phyloP scores from a whole-genome alignment of 2,329 filamentous ascomycete species.

The Microascus cirrosus region DNA sequence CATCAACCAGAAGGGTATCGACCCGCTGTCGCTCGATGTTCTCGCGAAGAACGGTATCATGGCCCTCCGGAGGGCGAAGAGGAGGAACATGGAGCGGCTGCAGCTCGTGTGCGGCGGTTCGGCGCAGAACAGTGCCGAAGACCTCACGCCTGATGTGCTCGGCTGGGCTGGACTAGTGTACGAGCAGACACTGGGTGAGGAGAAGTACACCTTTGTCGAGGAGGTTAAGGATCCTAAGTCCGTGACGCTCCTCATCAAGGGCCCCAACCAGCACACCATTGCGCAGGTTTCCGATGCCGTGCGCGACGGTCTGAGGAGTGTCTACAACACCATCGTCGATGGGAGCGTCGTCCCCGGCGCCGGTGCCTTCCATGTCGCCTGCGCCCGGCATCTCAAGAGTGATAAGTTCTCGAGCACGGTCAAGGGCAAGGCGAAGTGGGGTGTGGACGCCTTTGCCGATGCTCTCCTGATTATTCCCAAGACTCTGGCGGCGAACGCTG shows the following conservation, averaged over 20 bases:
- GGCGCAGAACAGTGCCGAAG: conserved; percentile 93
- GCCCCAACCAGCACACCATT: conserved; percentile 93
- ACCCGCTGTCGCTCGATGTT: conserved; percentile 89
- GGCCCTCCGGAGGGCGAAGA: conserved; percentile 86
- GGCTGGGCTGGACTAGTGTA: conserved; percentile 96
- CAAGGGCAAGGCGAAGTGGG: conserved; percentile 97
- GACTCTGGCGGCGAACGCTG: conserved; percentile 89
- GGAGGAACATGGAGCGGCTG: conserved; percentile 97
- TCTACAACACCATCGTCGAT: conserved; percentile 99
- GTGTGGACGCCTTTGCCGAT: conserved; percentile 89
- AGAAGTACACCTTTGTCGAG: conserved; percentile 98
- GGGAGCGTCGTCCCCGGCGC: conserved; percentile 88
- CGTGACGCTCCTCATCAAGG: conserved; percentile 95
- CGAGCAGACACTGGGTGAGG: conserved; percentile 93
- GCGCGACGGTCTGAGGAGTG: conserved; percentile 84
- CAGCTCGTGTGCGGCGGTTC: conserved; percentile 88
- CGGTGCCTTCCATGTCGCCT: conserved; percentile 92
- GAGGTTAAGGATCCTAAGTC: conserved; percentile 99
- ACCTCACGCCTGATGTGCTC: conserved; percentile 74
- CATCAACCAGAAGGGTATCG: conserved; percentile 98
- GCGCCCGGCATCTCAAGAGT: conserved; percentile 74
- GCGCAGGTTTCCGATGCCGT: conserved; percentile 94
- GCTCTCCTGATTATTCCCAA: conserved; percentile 93
- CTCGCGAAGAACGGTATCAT: conserved; percentile 97
- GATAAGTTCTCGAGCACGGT: conserved; percentile 80